Base-by-base conservation (phyloP, 768 basidiomycete species). In the Exidia glandulosa region DNA sequence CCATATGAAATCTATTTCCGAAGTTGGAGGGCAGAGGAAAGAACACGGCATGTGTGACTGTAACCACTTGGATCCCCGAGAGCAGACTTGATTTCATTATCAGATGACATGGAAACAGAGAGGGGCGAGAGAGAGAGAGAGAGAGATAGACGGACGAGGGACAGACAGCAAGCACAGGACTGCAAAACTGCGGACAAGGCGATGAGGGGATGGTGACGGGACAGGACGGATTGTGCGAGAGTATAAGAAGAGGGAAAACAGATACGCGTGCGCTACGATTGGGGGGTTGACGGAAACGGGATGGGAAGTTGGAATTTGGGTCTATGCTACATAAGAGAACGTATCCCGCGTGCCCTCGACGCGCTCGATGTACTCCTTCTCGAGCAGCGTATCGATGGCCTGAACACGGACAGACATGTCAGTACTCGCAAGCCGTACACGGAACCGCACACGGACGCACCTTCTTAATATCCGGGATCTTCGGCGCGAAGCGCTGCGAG, bases 301-400 rank as follows among this genome's bases (percentile, higher is more conserved):
- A 12, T 6, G 41, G 41, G 41, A 23, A 19, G 12, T 14, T 23
- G 41, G 41, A 3, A 23, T 14, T n/a, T 14, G 23, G 19, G 19
- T 45, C 77, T 73, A 87, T 61, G 86, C 86, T 64, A 87, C 81
- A 69, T 88, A 88, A 55, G 84, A 83, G 71, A 90, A 92, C 34
- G 88, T 88, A 73, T 95, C 93, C 68, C 88, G 86, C n/a, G 87
- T 85, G 13, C 87, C 90, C 25, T 93, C 91, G 14, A 92, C 87
- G 32, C 95, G 86, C 69, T 98, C 94, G 66, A 99, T 88, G 71
- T 97, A 99, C 71, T 99, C 95, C 75, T 95, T 95, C 76, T 97
- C 95, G 55, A 97, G 77, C 23, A 98, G 76, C 14, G 85, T 85
- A 68, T 95, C 93, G 61, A 97, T 95, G 3, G 91, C 90, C n/a